Evolutionary conservation across 163 green algal genomes (phyloP), one percentile per base, ranked within the genome.

Genomic region (Scenedesmus sp.): DNA sequence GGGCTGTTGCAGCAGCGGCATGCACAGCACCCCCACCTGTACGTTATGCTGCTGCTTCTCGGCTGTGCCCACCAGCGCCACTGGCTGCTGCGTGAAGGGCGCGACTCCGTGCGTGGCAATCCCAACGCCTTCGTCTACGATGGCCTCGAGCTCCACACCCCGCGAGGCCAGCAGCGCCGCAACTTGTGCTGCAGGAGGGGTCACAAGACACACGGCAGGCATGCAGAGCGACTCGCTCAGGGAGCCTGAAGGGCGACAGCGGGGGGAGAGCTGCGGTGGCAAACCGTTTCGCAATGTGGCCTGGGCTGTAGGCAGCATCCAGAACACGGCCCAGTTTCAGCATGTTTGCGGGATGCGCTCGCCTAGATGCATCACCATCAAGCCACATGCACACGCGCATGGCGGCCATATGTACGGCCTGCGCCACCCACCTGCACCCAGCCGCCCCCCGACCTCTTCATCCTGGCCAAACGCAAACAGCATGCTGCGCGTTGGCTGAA

Each of bases 381-480:
- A 22, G 15, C 20, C n/a, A 78, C 20, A 42, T 78, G 26, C n/a
- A n/a, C 26, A 78, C 42, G 65, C 24, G 16, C 30, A 78, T 24
- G 65, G 7, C 61, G 9, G 3, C 22, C 37, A 15, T n/a, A 15
- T n/a, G n/a, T 49, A 5, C 33, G n/a, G 35, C 6, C 72, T n/a
- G 24, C 35, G 33, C 16, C 0, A 30, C 72, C n/a, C 35, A 81
- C 72, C 35, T 46, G 72, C 72, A 35, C 72, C 72, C 9, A 49
- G 72, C 33, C 20, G 12, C 12, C 72, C 94, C 16, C 93, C 92
- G 10, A 95, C 90, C 87, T 96, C 94, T 90, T 96, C 94, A 82
- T 96, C 94, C 68, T 96, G 94, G 2, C 94, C 94, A 53, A 95
- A 95, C 1, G 92, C 92, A 20, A 95, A 83, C 81, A 94, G 86